A percentile compares a stretch with the other conserved stretches of the same genome.
Conservation (phyloP, 2,329 filamentous ascomycete species). For the Aspergillus flavus region DNA sequence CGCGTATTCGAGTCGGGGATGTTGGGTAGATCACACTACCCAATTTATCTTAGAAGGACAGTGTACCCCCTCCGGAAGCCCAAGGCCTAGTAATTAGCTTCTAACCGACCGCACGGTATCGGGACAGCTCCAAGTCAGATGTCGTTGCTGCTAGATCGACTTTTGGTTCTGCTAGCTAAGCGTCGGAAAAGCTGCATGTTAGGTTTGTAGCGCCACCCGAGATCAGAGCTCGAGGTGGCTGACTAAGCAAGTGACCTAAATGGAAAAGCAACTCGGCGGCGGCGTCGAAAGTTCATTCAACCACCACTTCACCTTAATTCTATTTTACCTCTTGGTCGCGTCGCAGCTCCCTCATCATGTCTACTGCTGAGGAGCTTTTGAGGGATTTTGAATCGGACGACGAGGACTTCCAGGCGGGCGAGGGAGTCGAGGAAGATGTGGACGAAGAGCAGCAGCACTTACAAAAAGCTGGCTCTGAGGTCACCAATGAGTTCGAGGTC, state of each 20-base stretch:
- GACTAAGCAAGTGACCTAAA: constrained; percentile 16
- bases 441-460: constrained; percentile 58
- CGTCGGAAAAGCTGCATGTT: constrained; percentile 20
- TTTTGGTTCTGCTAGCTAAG: constrained; percentile 10
- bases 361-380: constrained; percentile 72
- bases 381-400: constrained; percentile 78
- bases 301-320: not conserved
- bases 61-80: not conserved
- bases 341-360: constrained; percentile 2
- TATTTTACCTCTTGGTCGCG: not conserved
- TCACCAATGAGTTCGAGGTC: constrained; percentile 79
- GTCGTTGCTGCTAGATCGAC: not conserved
- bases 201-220: constrained; percentile 19
- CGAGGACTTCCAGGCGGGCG: constrained; percentile 69
- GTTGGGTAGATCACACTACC: not conserved
- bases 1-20: not conserved
- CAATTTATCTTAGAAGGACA: not conserved
- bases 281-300: constrained; percentile 1
- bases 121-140: not conserved
- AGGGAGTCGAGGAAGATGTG: constrained; percentile 65
- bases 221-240: not conserved
- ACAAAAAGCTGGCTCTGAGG: constrained; percentile 66
- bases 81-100: not conserved
- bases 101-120: not conserved
- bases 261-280: constrained; percentile 6